A percentile compares a stretch with the other conserved stretches of the same genome.
Conservation (phyloP, 345 rosid genomes). For the Camelina laxa region DNA sequence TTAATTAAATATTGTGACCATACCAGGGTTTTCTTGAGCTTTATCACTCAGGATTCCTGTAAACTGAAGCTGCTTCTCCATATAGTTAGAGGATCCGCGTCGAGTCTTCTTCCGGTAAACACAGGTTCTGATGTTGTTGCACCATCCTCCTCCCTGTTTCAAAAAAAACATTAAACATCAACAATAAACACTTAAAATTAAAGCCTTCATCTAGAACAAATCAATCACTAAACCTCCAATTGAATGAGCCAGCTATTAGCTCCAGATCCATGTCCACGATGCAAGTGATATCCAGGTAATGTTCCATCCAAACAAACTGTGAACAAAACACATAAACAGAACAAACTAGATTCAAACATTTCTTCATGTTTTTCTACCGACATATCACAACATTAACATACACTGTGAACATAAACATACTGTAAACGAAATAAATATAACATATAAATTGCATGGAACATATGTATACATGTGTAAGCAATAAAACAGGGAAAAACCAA, state of each 20-base stretch:
- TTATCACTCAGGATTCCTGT: conserved; percentile 84
- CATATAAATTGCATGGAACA: not conserved
- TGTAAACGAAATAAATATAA: not conserved
- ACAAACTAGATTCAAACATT: not conserved
- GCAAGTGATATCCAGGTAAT: conserved; percentile 90
- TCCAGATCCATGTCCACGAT: conserved; percentile 82
- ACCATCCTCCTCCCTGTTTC: conserved; percentile 96
- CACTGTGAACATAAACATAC: not conserved
- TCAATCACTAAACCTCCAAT: conserved; percentile 65
- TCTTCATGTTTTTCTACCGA: not conserved
- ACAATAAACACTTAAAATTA: not conserved
- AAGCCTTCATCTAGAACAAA: not conserved
- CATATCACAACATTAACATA: conserved; percentile 1
- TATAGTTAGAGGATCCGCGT: conserved; percentile 79
- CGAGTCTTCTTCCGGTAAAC: conserved; percentile 75
- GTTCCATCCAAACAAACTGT: conserved; percentile 98
- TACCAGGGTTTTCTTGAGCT: conserved; percentile 87
- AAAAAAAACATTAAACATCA: not conserved
- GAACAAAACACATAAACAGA: conserved; percentile 25
- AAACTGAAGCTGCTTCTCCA: conserved; percentile 74
- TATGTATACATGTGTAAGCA: not conserved
- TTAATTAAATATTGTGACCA: conserved; percentile 4
- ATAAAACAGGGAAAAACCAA: conserved; percentile 6
- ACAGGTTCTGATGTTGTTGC: conserved; percentile 61
- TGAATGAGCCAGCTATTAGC: conserved; percentile 91